A percentile compares a stretch with the other conserved stretches of the same genome.
Conservation (phyloP, 2,329 filamentous ascomycete species). For the Penicillium sp. region DNA sequence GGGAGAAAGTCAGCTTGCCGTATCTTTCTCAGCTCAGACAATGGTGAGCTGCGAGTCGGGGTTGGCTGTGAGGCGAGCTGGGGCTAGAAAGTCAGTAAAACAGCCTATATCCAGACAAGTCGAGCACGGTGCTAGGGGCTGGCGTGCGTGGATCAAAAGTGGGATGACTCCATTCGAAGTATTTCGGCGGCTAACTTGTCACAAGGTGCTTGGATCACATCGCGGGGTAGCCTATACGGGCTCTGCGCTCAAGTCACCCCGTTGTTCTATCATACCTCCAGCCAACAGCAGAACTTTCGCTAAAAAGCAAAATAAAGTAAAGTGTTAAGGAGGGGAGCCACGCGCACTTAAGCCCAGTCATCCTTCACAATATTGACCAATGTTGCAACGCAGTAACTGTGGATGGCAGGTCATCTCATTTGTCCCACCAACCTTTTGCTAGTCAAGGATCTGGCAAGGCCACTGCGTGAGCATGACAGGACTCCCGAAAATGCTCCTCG, state of each 20-base stretch:
- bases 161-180: not conserved
- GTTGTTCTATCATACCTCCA: constrained; percentile 9
- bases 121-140: constrained; percentile 4
- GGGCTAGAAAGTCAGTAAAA: not conserved
- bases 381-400: not conserved
- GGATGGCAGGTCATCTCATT: constrained; percentile 16
- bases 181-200: constrained; percentile 21
- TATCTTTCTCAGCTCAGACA: not conserved
- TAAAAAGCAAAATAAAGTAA: constrained; percentile 4
- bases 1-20: not conserved
- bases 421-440: constrained; percentile 12
- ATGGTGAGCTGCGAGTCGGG: not conserved
- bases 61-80: not conserved
- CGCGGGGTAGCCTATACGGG: constrained; percentile 11
- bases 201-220: constrained; percentile 23
- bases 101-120: constrained; percentile 5
- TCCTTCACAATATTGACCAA: constrained; percentile 1
- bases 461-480: constrained; percentile 11
- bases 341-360: constrained; percentile 4
- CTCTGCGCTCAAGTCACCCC: not conserved
- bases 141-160: constrained; percentile 4
- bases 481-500: constrained; percentile 2
- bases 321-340: not conserved
- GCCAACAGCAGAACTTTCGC: not conserved
- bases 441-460: not conserved